These are phyloP conservation scores for Kalanchoe fedtschenkoi DNA, from an alignment of 164 flowering plant species.

Conservation along the genomic window DNA sequence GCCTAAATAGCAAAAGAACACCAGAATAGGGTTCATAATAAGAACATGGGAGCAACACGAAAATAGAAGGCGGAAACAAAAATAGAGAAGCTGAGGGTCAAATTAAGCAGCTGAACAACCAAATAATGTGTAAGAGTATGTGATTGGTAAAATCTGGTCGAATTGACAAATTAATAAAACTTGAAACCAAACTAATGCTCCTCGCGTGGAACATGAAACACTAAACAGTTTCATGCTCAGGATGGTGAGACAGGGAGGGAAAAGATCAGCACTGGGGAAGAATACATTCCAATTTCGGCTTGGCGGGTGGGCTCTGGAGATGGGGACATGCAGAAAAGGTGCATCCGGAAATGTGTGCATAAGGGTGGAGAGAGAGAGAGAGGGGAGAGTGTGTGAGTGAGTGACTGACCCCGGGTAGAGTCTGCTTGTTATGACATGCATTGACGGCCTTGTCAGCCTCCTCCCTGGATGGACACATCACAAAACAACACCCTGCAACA, in stretches of 20 bases:
- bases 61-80: not conserved
- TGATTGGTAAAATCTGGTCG: not conserved
- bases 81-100: not conserved
- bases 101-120: not conserved
- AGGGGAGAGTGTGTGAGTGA: not conserved
- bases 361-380: not conserved
- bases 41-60: not conserved
- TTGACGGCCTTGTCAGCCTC: slow-evolving; percentile 92
- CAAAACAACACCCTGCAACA: slow-evolving; percentile 78
- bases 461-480: slow-evolving; percentile 81
- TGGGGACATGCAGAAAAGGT: not conserved
- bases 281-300: not conserved
- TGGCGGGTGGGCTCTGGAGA: too few species aligned
- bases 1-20: slow-evolving; percentile 53
- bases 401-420: slow-evolving; percentile 82
- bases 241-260: not conserved
- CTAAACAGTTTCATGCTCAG: not conserved
- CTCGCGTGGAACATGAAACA: not conserved
- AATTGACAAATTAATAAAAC: too few species aligned
- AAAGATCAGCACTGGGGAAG: not conserved
- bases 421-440: slow-evolving; percentile 88
- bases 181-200: too few species aligned
- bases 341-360: too few species aligned
- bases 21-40: not conserved
- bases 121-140: not conserved